These are phyloP conservation scores for Malassezia globosa DNA, from an alignment of 1,284 basidiomycete genomes.

Conservation along the genomic window DNA sequence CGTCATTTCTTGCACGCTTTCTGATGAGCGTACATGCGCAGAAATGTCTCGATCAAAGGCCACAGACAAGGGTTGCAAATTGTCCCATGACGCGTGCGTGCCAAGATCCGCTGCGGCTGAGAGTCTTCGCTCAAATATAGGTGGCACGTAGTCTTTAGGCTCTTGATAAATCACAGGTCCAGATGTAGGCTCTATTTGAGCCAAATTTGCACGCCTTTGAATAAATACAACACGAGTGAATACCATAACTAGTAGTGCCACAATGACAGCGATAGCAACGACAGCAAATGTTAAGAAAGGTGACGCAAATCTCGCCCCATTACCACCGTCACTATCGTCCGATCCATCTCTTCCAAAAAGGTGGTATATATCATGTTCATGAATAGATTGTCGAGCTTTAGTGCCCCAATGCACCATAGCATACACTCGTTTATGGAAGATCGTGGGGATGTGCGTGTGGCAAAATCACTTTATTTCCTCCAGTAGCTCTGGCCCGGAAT, in stretches of 20 bases:
- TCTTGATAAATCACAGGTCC: background rate
- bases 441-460: too few relatives aligned
- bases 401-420: too few relatives aligned
- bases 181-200: background rate
- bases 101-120: background rate
- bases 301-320: background rate
- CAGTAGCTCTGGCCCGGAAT: too few relatives aligned
- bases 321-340: background rate
- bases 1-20: background rate
- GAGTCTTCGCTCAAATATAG: background rate
- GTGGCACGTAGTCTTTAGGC: background rate
- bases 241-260: background rate
- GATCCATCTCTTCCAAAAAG: too few relatives aligned
- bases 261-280: conserved; percentile 6
- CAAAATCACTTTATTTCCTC: too few relatives aligned
- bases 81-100: background rate
- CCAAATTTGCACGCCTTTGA: background rate
- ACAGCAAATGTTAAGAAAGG: conserved; percentile 7
- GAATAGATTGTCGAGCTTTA: too few relatives aligned
- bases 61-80: conserved; percentile 8
- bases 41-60: conserved; percentile 1
- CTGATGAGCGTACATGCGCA: background rate
- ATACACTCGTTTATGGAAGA: too few relatives aligned
- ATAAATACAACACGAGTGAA: conserved; percentile 3
- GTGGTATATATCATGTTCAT: too few relatives aligned